phyloP scores from a whole-genome alignment of 2,329 filamentous ascomycete species.

The Calonectria hawksworthii region DNA sequence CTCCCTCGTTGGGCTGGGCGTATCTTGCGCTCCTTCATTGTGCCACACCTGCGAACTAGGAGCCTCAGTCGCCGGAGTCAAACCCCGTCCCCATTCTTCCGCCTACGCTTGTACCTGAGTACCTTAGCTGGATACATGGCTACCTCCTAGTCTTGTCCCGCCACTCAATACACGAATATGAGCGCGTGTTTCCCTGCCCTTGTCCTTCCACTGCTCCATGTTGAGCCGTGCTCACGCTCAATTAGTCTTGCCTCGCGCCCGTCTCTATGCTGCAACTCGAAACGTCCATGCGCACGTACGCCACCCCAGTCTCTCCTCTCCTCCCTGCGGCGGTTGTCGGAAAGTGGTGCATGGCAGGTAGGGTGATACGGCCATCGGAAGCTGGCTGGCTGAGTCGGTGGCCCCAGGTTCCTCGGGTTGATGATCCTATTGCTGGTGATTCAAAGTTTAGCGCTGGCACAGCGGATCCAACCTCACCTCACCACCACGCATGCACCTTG shows the following conservation, averaged over 20 bases:
- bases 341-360: conserved; percentile 23
- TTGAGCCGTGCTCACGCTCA: conserved; percentile 19
- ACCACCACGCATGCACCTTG: conserved; percentile 32
- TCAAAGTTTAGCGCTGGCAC: conserved; percentile 41
- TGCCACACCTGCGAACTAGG: conserved; percentile 40
- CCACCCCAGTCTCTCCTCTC: conserved; percentile 11
- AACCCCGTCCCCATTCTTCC: conserved; percentile 18
- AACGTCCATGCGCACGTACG: conserved; percentile 29
- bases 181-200: conserved; percentile 27
- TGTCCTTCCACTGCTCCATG: conserved; percentile 28
- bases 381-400: conserved; percentile 31
- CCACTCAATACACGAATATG: conserved; percentile 23
- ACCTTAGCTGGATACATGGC: conserved; percentile 15
- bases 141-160: conserved; percentile 16
- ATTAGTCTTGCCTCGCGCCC: conserved; percentile 20
- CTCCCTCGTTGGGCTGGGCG: conserved; percentile 36
- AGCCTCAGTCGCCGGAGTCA: conserved; percentile 28
- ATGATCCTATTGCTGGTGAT: conserved; percentile 33
- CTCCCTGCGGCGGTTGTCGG: conserved; percentile 23
- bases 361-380: conserved; percentile 31
- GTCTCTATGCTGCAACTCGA: conserved; percentile 20
- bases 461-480: conserved; percentile 38
- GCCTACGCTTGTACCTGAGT: conserved; percentile 23
- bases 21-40: conserved; percentile 37
- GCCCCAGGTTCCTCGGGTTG: conserved; percentile 22